Evolutionary conservation across 768 basidiomycete species (phyloP).

Genomic region (Punctularia strigosozonata): DNA sequence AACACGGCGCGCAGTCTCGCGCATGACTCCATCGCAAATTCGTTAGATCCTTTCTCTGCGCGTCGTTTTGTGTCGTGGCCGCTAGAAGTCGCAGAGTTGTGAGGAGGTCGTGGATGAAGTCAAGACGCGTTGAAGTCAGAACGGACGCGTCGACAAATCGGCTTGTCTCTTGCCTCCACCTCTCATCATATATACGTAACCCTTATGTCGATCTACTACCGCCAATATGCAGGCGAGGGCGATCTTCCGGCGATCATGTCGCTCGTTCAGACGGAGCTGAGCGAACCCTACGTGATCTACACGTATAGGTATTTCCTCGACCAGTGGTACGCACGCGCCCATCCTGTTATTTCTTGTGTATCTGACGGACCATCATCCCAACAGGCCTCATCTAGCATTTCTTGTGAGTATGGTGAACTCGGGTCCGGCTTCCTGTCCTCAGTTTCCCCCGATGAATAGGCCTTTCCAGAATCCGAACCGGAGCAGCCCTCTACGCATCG

Average conservation of each 20-base stretch:
- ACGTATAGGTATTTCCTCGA: constrained; percentile 95
- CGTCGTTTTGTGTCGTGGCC: no score
- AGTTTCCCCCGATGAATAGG: constrained; percentile 56
- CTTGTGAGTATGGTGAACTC: constrained; percentile 49
- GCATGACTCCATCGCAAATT: constrained; percentile 48
- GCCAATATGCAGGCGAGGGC: constrained; percentile 63
- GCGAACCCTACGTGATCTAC: constrained; percentile 93
- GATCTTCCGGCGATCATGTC: constrained; percentile 79
- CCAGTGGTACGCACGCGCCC: constrained; percentile 63
- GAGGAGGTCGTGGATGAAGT: no score
- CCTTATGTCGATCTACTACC: constrained; percentile 37
- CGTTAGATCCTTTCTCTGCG: no score
- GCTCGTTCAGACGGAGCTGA: constrained; percentile 84
- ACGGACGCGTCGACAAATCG: constrained; percentile 9
- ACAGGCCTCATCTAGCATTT: constrained; percentile 83
- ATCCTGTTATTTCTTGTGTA: neutral
- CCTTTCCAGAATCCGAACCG: no score
- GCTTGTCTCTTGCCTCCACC: no score
- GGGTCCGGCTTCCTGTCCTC: no score
- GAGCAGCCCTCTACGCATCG: no score
- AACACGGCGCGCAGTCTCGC: constrained; percentile 43
- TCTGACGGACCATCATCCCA: neutral
- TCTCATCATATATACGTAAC: no score
- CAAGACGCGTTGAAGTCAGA: constrained; percentile 6
- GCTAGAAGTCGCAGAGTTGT: no score